Evolutionary conservation across 179 eudicot genomes (phyloP), one percentile per base, ranked within the genome.

Genomic region (Gypsophila paniculata): DNA sequence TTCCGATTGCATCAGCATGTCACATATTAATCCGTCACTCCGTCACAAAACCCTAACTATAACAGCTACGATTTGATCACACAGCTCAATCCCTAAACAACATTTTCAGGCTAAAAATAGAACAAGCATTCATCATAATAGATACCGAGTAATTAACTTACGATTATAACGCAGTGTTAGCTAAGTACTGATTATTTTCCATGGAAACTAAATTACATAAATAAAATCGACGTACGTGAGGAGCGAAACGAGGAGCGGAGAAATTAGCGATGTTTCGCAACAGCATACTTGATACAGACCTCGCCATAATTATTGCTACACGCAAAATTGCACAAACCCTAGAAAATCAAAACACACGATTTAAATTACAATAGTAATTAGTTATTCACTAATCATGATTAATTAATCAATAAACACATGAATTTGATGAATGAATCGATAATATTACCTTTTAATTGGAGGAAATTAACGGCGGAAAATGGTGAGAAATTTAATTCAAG

Each of bases 231-330:
- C 55, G 3, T 68, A 68, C 71, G 17, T 51, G 58, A 15, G 71
- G 39, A 6, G 59, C 2, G 42, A 68, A 68, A 25, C 59, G 71
- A 68, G 71, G 39, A 49, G 58, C 71, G n/a, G 71, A 68, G 19
- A 49, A 26, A 68, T 68, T 68, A 7, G 39, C 38, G 51, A 68
- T 49, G 42, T 68, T 68, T 2, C 71, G 71, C 59, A 68, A 49
- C 36, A 68, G 1, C 71, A 68, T 68, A 68, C 59, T 68, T 17
- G 71, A 68, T 68, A 68, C 10, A 68, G 25, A 68, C 58, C 59
- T 68, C 15, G 58, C 59, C 71, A 68, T 68, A 19, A 8, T 29
- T 17, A 57, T 4, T 49, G 34, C 34, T 29, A 1, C 34, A 68
- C 22, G 8, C 13, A n/a, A 4, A 68, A 23, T 48, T 7, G 1